Base-by-base conservation (phyloP, 1,139 yeast genomes). In the Yamadazyma diddensiae region DNA sequence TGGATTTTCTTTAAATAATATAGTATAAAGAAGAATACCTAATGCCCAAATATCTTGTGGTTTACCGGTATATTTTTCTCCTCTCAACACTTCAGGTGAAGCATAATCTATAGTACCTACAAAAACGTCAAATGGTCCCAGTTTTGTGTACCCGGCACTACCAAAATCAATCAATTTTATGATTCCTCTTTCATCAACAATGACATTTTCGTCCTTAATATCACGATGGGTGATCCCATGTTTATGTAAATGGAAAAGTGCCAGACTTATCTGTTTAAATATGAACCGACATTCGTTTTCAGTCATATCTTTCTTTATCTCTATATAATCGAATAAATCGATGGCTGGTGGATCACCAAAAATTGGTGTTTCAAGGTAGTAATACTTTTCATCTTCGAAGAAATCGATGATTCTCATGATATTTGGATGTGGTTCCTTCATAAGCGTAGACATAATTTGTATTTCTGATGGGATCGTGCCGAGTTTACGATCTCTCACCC, bases 11-110 rank as follows among this genome's bases (percentile, higher is more conserved):
- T 88, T 87, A 65, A 83, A 90, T n/a, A 88, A 70, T 54, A 92
- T 73, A 0, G 97, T 92, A 61, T 88, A 92, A 15, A 92, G 62
- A 39, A 92, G 65, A 14, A 92, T 84, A 2, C 98, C 98, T 50
- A 90, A 67, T 0, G 97, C 96, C 98, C 98, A 92, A 2, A 90
- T 80, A 57, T 92, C 98, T 56, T 92, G 98, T 0, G 95, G 92
- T 53, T 77, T 82, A 14, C 98, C 98, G 36, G 79, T 86, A 52
- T 92, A 92, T 19, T 88, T 82, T 38, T 80, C 81, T 6, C 97
- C 98, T 33, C 81, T 73, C 21, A 92, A 67, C 0, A 92, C 96
- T 57, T 92, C 98, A 0, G 98, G 97, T 0, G 97, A 94, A 0
- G 97, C 97, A 56, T 90, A 92, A 56, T 92, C 97, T 25, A 92